Conservation (phyloP, 352 stramenopile genomes). For the Phytophthora multivora region DNA sequence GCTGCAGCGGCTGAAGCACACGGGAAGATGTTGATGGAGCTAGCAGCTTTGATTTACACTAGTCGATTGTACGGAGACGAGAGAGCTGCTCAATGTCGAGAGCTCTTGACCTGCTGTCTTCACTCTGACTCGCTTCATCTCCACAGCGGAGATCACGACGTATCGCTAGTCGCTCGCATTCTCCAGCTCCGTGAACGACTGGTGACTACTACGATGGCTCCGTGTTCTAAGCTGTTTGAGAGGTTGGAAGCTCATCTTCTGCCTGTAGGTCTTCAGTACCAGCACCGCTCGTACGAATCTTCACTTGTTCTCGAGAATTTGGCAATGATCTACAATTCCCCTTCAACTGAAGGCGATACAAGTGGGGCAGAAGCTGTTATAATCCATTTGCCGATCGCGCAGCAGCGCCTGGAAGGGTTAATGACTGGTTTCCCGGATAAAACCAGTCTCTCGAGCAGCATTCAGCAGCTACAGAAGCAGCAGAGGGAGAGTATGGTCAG, state of each 20-base stretch:
- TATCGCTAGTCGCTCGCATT: slow-evolving; percentile 15
- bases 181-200: slow-evolving; percentile 35
- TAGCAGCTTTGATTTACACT: slow-evolving; percentile 43
- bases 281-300: slow-evolving; percentile 3
- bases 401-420: slow-evolving; percentile 30
- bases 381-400: slow-evolving; percentile 16
- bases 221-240: slow-evolving; percentile 14
- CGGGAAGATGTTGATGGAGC: slow-evolving; percentile 27
- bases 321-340: slow-evolving; percentile 16
- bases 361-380: neutral
- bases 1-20: slow-evolving; percentile 14
- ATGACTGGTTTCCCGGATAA: slow-evolving; percentile 33
- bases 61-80: slow-evolving; percentile 24
- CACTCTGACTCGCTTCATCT: slow-evolving; percentile 23
- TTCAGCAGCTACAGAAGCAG: slow-evolving; percentile 51
- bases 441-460: slow-evolving; percentile 36
- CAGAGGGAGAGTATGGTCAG: slow-evolving; percentile 45
- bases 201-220: slow-evolving; percentile 12
- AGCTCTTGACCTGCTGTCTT: slow-evolving; percentile 45
- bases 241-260: slow-evolving; percentile 24
- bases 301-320: slow-evolving; percentile 12
- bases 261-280: slow-evolving; percentile 17
- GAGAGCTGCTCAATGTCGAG: slow-evolving; percentile 33
- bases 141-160: slow-evolving; percentile 21
- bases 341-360: neutral